phyloP scores from a whole-genome alignment of 768 basidiomycete genomes.

The Melanogaster broomeanus region DNA sequence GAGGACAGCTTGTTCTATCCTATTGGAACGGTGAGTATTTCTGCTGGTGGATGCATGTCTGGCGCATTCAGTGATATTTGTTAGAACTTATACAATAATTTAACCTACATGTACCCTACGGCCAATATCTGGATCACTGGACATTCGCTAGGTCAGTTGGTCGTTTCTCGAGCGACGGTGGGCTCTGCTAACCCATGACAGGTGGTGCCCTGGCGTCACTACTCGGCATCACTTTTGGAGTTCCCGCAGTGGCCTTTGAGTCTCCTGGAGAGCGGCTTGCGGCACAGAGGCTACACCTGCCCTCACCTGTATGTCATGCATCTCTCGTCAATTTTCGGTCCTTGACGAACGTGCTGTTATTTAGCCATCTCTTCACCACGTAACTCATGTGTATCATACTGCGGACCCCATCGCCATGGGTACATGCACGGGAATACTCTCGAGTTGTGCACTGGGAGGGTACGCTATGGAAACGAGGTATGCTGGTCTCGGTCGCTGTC shows the following conservation, averaged over 20 bases:
- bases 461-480: slow-evolving; percentile 84
- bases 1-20: slow-evolving; percentile 89
- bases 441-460: slow-evolving; percentile 83
- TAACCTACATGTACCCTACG: slow-evolving; percentile 89
- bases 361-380: slow-evolving; percentile 72
- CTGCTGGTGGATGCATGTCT: neutral
- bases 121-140: slow-evolving; percentile 88
- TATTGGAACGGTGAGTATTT: slow-evolving; percentile 72
- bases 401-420: slow-evolving; percentile 96
- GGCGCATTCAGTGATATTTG: neutral
- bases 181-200: slow-evolving; percentile 30
- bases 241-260: slow-evolving; percentile 86
- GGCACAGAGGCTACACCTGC: slow-evolving; percentile 78
- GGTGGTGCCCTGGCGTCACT: slow-evolving; percentile 76
- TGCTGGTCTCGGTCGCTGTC: slow-evolving; percentile 14
- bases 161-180: neutral
- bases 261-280: slow-evolving; percentile 87
- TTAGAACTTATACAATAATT: slow-evolving; percentile 92
- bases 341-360: neutral
- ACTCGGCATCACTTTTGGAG: slow-evolving; percentile 86
- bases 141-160: slow-evolving; percentile 61
- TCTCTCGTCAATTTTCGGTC: neutral
- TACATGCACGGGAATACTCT: slow-evolving; percentile 78
- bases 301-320: slow-evolving; percentile 62
- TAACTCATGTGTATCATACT: slow-evolving; percentile 92